A percentile compares a stretch with the other conserved stretches of the same genome.
Conservation (phyloP, 345 rosid species). For the Turnera subulata region DNA sequence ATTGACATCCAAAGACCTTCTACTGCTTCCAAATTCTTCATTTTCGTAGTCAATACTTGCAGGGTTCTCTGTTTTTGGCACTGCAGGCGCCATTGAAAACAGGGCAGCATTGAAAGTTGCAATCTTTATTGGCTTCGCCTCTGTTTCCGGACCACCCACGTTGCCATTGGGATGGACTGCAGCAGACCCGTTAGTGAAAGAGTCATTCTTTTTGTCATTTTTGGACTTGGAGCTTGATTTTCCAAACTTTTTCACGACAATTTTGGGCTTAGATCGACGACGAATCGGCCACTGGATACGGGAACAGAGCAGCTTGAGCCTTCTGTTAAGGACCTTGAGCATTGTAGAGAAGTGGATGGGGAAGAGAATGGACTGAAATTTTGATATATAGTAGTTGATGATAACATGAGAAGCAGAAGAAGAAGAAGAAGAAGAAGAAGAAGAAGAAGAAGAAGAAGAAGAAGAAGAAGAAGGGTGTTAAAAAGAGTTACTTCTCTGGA, state of each 20-base stretch:
- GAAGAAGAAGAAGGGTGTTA: neutral
- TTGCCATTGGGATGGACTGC: constrained; percentile 40
- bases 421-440: no score
- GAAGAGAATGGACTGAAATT: constrained; percentile 11
- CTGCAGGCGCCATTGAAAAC: constrained; percentile 93
- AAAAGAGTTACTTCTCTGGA: constrained; percentile 10
- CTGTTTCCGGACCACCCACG: constrained; percentile 25
- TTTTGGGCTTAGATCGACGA: constrained; percentile 40
- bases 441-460: constrained; percentile 6
- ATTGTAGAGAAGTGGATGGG: constrained; percentile 27
- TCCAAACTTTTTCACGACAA: constrained; percentile 41
- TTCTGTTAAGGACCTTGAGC: constrained; percentile 48
- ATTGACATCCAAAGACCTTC: constrained; percentile 12
- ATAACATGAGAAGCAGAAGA: constrained; percentile 19
- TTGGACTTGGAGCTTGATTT: constrained; percentile 27
- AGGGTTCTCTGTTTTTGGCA: constrained; percentile 38
- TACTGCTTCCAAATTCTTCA: constrained; percentile 12
- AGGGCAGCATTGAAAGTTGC: constrained; percentile 88
- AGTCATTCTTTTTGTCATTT: constrained; percentile 1
- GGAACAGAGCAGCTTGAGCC: constrained; percentile 47
- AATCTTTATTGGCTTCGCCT: constrained; percentile 43
- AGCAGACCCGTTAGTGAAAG: constrained; percentile 26
- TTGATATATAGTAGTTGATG: neutral
- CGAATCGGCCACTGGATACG: constrained; percentile 68
- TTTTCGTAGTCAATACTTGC: constrained; percentile 28